phyloP scores from a whole-genome alignment of 2,329 filamentous ascomycete genomes.

The Microdochium trichocladiopsis region DNA sequence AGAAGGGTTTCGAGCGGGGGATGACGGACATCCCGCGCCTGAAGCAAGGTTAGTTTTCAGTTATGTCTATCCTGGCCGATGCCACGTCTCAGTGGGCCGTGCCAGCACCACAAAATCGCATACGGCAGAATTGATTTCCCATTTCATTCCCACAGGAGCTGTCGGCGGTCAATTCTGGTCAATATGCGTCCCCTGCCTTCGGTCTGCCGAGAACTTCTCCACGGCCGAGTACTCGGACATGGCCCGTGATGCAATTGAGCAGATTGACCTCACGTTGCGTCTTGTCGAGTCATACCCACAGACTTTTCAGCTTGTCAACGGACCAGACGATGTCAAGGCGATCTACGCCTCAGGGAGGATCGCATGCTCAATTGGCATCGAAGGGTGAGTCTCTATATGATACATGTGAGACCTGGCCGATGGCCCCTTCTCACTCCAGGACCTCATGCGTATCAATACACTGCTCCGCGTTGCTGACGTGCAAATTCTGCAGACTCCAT shows the following conservation, averaged over 20 bases:
- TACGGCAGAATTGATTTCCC: too few relatives aligned
- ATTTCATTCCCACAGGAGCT: slow-evolving; percentile 7
- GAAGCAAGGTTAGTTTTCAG: too few relatives aligned
- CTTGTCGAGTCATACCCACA: slow-evolving; percentile 15
- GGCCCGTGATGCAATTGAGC: slow-evolving; percentile 8
- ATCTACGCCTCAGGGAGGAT: slow-evolving; percentile 20
- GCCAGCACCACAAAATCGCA: too few relatives aligned
- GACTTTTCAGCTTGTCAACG: slow-evolving; percentile 13
- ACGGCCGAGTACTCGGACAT: slow-evolving; percentile 12
- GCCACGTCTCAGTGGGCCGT: too few relatives aligned
- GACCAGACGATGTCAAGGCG: slow-evolving; percentile 16
- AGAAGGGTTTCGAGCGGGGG: slow-evolving; percentile 20
- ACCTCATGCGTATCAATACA: too few relatives aligned
- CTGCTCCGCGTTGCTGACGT: too few relatives aligned
- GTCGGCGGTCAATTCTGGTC: slow-evolving; percentile 23
- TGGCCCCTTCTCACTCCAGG: too few relatives aligned
- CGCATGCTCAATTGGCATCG: slow-evolving; percentile 26
- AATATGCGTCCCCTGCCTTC: slow-evolving; percentile 17
- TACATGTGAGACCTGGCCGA: too few relatives aligned
- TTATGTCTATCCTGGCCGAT: too few relatives aligned
- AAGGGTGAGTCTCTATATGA: slow-evolving; percentile 15
- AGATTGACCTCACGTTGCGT: slow-evolving; percentile 13
- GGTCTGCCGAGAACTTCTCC: slow-evolving; percentile 13
- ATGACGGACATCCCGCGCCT: slow-evolving; percentile 4
- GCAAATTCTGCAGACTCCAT: slow-evolving; percentile 11